These are phyloP conservation scores for Furcasterigmium furcatum DNA, from an alignment of 2,329 filamentous ascomycete species.

Conservation along the genomic window DNA sequence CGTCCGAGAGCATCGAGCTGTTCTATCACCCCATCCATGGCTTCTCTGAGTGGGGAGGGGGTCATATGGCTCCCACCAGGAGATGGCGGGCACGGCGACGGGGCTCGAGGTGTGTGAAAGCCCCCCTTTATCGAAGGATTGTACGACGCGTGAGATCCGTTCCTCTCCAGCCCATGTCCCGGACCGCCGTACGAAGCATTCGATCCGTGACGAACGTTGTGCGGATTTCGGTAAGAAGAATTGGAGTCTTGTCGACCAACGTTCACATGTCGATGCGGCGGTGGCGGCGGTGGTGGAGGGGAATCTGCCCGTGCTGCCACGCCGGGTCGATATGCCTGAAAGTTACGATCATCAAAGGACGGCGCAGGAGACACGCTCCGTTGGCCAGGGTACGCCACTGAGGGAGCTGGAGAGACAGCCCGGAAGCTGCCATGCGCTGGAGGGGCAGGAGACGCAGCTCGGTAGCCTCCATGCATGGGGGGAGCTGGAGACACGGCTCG, in stretches of 20 bases:
- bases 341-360: neutral
- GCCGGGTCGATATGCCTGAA: neutral
- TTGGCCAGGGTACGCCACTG: neutral
- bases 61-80: conserved; percentile 68
- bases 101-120: conserved; percentile 52
- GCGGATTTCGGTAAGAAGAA: conserved; percentile 22
- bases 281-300: conserved; percentile 78
- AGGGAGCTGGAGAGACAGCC: conserved; percentile 14
- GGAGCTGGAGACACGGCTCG: conserved; percentile 35
- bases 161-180: conserved; percentile 23
- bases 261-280: conserved; percentile 70
- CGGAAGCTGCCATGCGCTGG: conserved; percentile 24
- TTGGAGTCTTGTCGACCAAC: conserved; percentile 24
- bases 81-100: conserved; percentile 66
- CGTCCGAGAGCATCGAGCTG: conserved; percentile 84
- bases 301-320: conserved; percentile 42
- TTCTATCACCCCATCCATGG: conserved; percentile 98
- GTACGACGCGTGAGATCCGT: conserved; percentile 35
- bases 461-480: conserved; percentile 13
- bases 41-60: conserved; percentile 86
- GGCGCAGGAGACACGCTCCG: neutral
- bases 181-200: conserved; percentile 9
- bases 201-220: conserved; percentile 10
- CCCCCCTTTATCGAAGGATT: conserved; percentile 22
- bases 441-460: conserved; percentile 32